Percentiles rank a stretch among this genome's conserved stretches.
Conservation (phyloP, 2,329 filamentous ascomycete species). For the Aspergillus flavus region DNA sequence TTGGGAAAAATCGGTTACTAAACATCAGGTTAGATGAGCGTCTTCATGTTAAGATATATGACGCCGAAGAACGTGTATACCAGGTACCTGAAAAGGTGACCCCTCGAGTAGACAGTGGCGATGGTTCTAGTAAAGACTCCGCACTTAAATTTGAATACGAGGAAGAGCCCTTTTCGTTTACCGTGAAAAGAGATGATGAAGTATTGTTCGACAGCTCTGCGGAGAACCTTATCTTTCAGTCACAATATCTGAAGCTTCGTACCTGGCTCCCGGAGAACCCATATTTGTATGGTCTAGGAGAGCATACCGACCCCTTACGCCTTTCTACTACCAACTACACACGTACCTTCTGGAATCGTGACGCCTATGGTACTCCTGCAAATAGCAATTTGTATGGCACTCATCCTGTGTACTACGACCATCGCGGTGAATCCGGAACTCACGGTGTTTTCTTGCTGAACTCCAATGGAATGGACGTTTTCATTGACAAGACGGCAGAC, state of each 20-base stretch:
- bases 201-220: slow-evolving; percentile 70
- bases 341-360: slow-evolving; percentile 70
- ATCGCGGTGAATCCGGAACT: slow-evolving; percentile 59
- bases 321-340: slow-evolving; percentile 70
- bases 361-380: slow-evolving; percentile 63
- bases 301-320: slow-evolving; percentile 72
- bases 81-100: slow-evolving; percentile 73
- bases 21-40: slow-evolving; percentile 55
- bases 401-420: slow-evolving; percentile 76
- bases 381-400: slow-evolving; percentile 71
- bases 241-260: slow-evolving; percentile 73
- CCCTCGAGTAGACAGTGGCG: slow-evolving; percentile 56
- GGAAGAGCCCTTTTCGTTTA: slow-evolving; percentile 68
- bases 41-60: slow-evolving; percentile 75
- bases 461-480: slow-evolving; percentile 76
- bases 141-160: slow-evolving; percentile 53
- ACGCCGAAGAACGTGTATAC: slow-evolving; percentile 69
- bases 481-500: slow-evolving; percentile 64
- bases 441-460: slow-evolving; percentile 72
- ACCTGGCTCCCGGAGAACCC: slow-evolving; percentile 70
- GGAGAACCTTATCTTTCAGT: slow-evolving; percentile 71
- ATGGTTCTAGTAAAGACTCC: slow-evolving; percentile 49
- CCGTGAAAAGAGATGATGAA: slow-evolving; percentile 48
- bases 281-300: slow-evolving; percentile 76
- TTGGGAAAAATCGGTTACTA: neutral